Evolutionary conservation across 192 early-diverging fungal genomes (phyloP), one percentile per base, ranked within the genome.

Genomic region (Funneliformis mosseae): DNA sequence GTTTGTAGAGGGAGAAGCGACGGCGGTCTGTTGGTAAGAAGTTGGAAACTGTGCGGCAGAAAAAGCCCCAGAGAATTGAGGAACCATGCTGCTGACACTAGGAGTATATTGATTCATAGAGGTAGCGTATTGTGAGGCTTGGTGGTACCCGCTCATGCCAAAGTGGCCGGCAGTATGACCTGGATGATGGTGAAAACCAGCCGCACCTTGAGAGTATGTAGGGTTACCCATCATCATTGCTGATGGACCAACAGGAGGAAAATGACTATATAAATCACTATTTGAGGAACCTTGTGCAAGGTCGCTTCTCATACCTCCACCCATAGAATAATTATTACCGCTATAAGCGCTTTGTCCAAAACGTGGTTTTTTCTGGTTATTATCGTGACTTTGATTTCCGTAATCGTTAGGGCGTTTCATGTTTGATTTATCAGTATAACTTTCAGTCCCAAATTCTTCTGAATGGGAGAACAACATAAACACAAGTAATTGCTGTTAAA

Each of bases 391-490:
- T 68, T 87, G 88, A 70, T 82, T 72, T 62, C 78, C 87, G 83
- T 89, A 91, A 77, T 91, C 90, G 84, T 85, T 91, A 76, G 86
- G 88, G 82, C 90, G 86, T 85, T 90, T 91, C 90, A 91, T 91
- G 71, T 43, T 45, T 74, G 43, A 68, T 48, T 74, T 59, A 38
- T 8, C 25, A 45, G 33, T 70, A 42, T 70, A 70, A 70, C 68
- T 70, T 33, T 70, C 33, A 70, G 68, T 70, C 33, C 68, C 39
- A 41, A 10, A 39, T 70, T 41, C 68, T 38, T 70, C 33, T 7
- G 68, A 70, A 41, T 41, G 28, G 39, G 68, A 70, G 21, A 42
- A 70, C 68, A 70, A 28, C 68, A 70, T 70, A 70, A 70, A 70
- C 64, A 67, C 33, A 67, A 67, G 33, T 33, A 67, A 67, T 33